phyloP scores from a whole-genome alignment of 768 basidiomycete species.

The Serendipita sp. region DNA sequence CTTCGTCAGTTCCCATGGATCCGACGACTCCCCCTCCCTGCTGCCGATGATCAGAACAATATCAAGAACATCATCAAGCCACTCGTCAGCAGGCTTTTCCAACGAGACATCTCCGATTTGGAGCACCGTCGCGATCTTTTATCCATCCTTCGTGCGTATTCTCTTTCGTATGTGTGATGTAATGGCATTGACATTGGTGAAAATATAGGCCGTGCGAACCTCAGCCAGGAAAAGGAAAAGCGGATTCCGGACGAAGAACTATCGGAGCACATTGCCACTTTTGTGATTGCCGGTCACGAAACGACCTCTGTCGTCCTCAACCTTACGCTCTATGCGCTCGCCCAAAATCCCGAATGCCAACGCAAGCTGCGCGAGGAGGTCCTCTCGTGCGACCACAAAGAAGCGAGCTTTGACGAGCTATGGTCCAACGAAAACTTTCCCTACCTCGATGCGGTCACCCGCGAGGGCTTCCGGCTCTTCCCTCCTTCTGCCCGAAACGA shows the following conservation, averaged over 20 bases:
- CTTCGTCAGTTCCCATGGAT: slow-evolving; percentile 8
- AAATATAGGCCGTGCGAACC: neutral
- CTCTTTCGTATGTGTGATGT: neutral
- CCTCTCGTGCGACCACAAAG: neutral
- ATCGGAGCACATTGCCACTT: slow-evolving; percentile 47
- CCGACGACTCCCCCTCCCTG: neutral
- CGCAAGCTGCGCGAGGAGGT: slow-evolving; percentile 28
- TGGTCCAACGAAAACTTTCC: slow-evolving; percentile 20
- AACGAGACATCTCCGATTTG: neutral
- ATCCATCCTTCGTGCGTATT: slow-evolving; percentile 3
- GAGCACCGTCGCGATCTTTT: slow-evolving; percentile 12
- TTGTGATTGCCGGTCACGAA: slow-evolving; percentile 51
- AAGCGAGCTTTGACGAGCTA: slow-evolving; percentile 24
- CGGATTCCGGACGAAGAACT: slow-evolving; percentile 27
- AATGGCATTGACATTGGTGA: neutral
- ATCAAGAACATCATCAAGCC: slow-evolving; percentile 10
- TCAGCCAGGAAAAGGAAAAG: neutral
- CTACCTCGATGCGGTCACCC: slow-evolving; percentile 28
- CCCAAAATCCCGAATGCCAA: slow-evolving; percentile 32
- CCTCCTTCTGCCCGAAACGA: slow-evolving; percentile 27
- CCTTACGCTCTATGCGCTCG: slow-evolving; percentile 48
- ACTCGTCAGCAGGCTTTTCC: slow-evolving; percentile 7
- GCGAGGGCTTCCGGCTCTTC: slow-evolving; percentile 30
- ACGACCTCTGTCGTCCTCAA: slow-evolving; percentile 30
- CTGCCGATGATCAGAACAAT: neutral